Conservation (phyloP, 176 grass and related monocot species). For the Rhynchospora tenuis region DNA sequence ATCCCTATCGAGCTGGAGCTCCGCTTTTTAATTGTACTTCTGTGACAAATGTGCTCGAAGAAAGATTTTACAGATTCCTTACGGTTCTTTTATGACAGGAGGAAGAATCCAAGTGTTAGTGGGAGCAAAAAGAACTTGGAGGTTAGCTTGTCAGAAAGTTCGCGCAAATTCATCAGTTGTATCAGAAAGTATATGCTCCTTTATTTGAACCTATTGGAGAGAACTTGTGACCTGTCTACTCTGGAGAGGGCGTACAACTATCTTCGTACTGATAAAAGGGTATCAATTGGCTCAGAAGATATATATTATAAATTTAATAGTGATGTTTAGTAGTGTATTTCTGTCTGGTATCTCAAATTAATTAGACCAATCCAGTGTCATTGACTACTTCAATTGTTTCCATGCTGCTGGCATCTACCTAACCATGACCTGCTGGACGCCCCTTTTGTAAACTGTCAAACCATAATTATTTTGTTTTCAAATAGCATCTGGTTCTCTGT, state of each 20-base stretch:
- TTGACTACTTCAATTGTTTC: background rate
- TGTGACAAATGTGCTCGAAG: slow-evolving; percentile 16
- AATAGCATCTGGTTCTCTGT: background rate
- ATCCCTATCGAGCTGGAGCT: background rate
- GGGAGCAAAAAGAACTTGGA: slow-evolving; percentile 84
- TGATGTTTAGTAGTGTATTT: background rate
- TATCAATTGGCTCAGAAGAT: slow-evolving; percentile 12
- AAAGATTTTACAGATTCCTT: slow-evolving; percentile 17
- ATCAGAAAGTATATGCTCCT: slow-evolving; percentile 90
- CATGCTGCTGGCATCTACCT: background rate
- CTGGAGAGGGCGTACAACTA: slow-evolving; percentile 85
- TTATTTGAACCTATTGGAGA: slow-evolving; percentile 87
- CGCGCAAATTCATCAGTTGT: slow-evolving; percentile 91
- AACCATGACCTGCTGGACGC: background rate
- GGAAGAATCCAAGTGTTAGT: slow-evolving; percentile 78
- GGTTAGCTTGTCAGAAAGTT: slow-evolving; percentile 99
- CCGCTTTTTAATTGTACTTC: background rate
- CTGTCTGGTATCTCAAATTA: background rate
- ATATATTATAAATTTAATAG: background rate
- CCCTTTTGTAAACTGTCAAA: background rate
- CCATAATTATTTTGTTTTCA: background rate
- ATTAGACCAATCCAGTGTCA: slow-evolving; percentile 2
- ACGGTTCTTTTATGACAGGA: slow-evolving; percentile 40
- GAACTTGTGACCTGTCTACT: slow-evolving; percentile 68
- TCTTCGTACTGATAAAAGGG: slow-evolving; percentile 85